A percentile compares a stretch with the other conserved stretches of the same genome.
These are phyloP conservation scores for Mycena belliarum DNA, from an alignment of 768 basidiomycete species.

Conservation along the genomic window DNA sequence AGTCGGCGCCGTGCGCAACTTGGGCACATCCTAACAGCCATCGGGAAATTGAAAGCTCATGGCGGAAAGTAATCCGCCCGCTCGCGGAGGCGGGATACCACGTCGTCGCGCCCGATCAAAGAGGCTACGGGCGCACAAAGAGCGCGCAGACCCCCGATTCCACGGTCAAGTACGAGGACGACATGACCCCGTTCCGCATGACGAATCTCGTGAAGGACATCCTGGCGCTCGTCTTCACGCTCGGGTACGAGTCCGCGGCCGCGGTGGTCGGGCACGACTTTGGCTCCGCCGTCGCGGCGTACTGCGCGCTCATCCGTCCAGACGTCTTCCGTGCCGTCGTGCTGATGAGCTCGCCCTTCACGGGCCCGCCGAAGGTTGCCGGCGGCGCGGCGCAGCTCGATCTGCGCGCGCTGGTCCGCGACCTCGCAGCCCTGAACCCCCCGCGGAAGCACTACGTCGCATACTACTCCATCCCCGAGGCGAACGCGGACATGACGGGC, in stretches of 20 bases:
- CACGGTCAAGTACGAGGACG: constrained; percentile 43
- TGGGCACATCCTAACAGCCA: no score
- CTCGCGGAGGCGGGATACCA: constrained; percentile 52
- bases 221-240: constrained; percentile 48
- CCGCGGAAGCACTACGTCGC: constrained; percentile 59
- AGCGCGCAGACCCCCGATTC: constrained; percentile 9
- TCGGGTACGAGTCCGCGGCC: constrained; percentile 48
- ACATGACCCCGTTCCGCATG: constrained; percentile 49
- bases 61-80: no score
- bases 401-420: constrained; percentile 21
- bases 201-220: constrained; percentile 55
- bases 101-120: constrained; percentile 63
- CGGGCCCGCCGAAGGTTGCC: constrained; percentile 38
- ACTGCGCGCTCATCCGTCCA: constrained; percentile 54
- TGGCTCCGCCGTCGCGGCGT: constrained; percentile 54
- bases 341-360: constrained; percentile 61
- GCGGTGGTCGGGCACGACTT: constrained; percentile 65
- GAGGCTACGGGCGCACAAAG: constrained; percentile 53
- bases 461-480: constrained; percentile 49
- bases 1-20: no score
- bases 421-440: constrained; percentile 42
- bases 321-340: constrained; percentile 58
- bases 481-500: constrained; percentile 47
- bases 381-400: constrained; percentile 5
- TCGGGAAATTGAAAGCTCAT: no score